A percentile compares a stretch with the other conserved stretches of the same genome.
phyloP scores from a whole-genome alignment of 805 yeast species.

The Candida khao-thaluensis region DNA sequence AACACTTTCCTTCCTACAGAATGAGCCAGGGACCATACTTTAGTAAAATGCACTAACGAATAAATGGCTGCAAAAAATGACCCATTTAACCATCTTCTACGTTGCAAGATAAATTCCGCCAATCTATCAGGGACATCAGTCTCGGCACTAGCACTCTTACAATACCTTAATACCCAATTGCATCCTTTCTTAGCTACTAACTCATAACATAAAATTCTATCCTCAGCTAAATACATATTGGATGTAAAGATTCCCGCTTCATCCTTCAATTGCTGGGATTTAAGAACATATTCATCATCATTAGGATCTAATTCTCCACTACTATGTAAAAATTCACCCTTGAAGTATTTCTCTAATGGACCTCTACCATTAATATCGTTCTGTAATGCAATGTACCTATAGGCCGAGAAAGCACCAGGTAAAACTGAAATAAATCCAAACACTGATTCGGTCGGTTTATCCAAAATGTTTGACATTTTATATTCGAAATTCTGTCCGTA shows the following conservation, averaged over 20 bases:
- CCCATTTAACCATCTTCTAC: conserved; percentile 70
- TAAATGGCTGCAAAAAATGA: conserved; percentile 66
- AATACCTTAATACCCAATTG: conserved; percentile 62
- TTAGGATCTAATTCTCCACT: conserved; percentile 60
- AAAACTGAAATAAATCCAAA: conserved; percentile 65
- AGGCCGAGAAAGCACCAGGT: conserved; percentile 71
- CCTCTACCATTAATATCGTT: conserved; percentile 54
- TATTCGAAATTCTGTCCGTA: conserved; percentile 68
- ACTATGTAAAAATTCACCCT: conserved; percentile 58
- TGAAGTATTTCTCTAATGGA: conserved; percentile 65
- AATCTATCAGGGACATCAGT: conserved; percentile 66
- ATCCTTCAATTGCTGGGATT: conserved; percentile 34
- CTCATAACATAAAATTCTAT: conserved; percentile 65
- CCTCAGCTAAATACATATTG: conserved; percentile 71
- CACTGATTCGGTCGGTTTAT: conserved; percentile 63
- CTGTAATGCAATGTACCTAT: conserved; percentile 56
- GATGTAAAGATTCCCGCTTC: conserved; percentile 59
- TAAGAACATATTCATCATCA: conserved; percentile 47
- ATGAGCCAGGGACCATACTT: conserved; percentile 56
- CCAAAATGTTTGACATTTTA: conserved; percentile 64
- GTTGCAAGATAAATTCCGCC: conserved; percentile 61
- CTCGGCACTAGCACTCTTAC: conserved; percentile 62
- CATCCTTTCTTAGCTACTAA: conserved; percentile 56
- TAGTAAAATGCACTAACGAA: conserved; percentile 53
- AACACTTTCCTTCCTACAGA: conserved; percentile 47